Percentiles rank a stretch among this genome's conserved stretches.
Conservation (phyloP, 345 rosid species). For the Schrenkiella parvula region DNA sequence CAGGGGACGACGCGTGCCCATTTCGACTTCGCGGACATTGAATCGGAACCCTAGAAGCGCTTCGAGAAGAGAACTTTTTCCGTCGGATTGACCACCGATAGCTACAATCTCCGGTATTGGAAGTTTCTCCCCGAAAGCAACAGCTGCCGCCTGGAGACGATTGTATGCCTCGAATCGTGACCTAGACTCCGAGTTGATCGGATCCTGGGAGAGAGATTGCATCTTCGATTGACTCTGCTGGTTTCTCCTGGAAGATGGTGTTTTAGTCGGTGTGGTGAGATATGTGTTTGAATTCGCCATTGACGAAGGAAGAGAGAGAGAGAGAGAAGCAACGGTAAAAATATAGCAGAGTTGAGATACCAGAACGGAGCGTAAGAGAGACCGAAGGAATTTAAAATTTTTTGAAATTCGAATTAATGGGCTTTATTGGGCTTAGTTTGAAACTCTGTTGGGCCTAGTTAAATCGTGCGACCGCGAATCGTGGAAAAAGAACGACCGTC, state of each 20-base stretch:
- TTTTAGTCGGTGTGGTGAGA: constrained; percentile 54
- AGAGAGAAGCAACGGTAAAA: neutral
- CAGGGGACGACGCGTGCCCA: constrained; percentile 95
- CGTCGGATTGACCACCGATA: constrained; percentile 94
- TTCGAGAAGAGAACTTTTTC: constrained; percentile 92
- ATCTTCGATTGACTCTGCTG: constrained; percentile 23
- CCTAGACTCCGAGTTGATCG: constrained; percentile 27
- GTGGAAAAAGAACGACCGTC: no score
- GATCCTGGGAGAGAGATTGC: constrained; percentile 21
- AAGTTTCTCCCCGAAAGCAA: constrained; percentile 95
- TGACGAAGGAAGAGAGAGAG: neutral
- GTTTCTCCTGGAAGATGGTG: constrained; percentile 44
- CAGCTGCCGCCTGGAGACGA: constrained; percentile 84
- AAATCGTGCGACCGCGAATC: no score
- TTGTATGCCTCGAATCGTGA: constrained; percentile 90
- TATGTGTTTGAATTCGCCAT: constrained; percentile 48
- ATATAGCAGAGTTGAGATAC: neutral
- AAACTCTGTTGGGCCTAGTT: no score
- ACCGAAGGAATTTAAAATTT: neutral
- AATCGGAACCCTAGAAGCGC: constrained; percentile 93
- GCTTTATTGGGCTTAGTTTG: neutral
- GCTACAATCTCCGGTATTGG: constrained; percentile 98
- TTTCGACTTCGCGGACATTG: constrained; percentile 94
- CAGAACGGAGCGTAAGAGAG: neutral
- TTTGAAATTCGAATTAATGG: constrained; percentile 14